A percentile compares a stretch with the other conserved stretches of the same genome.
Evolutionary conservation across 768 basidiomycete species (phyloP).

Genomic region (Sporobolomyces phaffii): DNA sequence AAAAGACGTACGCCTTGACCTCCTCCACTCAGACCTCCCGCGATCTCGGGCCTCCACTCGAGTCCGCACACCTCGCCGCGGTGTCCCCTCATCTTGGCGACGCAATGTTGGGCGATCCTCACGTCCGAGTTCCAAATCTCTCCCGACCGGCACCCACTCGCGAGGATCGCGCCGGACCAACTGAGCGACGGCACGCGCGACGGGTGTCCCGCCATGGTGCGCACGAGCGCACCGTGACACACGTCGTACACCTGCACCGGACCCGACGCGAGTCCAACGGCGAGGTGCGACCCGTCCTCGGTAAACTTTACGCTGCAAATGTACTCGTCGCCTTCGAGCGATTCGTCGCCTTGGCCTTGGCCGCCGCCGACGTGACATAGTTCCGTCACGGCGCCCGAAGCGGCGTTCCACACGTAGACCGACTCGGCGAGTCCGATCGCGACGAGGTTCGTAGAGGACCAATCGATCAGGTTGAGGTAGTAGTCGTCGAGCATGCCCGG

Average conservation of each 20-base stretch:
- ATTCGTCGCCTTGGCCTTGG: conserved; percentile 52
- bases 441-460: conserved; percentile 78
- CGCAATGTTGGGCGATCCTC: conserved; percentile 74
- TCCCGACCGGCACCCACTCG: conserved; percentile 84
- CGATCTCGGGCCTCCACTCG: conserved; percentile 80
- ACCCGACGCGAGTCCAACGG: conserved; percentile 70
- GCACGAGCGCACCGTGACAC: conserved; percentile 65
- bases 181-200: conserved; percentile 75
- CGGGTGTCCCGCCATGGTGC: conserved; percentile 85
- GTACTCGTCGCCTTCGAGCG: conserved; percentile 37
- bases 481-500: conserved; percentile 82
- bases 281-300: conserved; percentile 60
- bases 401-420: conserved; percentile 92
- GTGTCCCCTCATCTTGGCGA: conserved; percentile 83
- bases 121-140: conserved; percentile 97
- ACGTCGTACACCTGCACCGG: conserved; percentile 95
- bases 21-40: conserved; percentile 38
- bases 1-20: conserved; percentile 38
- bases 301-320: conserved; percentile 46
- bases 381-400: conserved; percentile 73
- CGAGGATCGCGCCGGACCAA: conserved; percentile 76
- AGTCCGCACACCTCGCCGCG: conserved; percentile 88
- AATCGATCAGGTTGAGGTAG: conserved; percentile 87
- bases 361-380: conserved; percentile 45
- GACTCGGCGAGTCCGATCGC: conserved; percentile 80